These are phyloP conservation scores for Scheffersomyces quercinus DNA, from an alignment of 1,139 yeast species.

Conservation along the genomic window DNA sequence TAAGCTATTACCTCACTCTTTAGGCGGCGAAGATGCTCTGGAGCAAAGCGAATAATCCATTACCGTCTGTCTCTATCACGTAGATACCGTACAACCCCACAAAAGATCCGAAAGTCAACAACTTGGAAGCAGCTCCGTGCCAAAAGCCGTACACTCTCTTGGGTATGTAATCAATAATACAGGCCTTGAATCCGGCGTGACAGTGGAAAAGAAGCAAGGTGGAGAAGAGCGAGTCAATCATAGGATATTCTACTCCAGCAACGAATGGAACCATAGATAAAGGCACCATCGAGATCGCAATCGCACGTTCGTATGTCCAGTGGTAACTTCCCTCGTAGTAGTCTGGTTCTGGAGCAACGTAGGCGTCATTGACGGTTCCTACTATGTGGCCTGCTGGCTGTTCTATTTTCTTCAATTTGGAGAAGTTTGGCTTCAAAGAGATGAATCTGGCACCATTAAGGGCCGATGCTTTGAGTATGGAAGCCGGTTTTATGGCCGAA, in stretches of 20 bases:
- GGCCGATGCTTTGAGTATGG: background rate
- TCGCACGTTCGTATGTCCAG: conserved; percentile 80
- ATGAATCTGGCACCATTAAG: conserved; percentile 3
- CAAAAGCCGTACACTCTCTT: conserved; percentile 75
- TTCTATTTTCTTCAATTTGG: conserved; percentile 48
- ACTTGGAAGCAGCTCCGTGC: conserved; percentile 62
- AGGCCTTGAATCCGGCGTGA: conserved; percentile 79
- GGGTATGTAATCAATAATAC: conserved; percentile 90
- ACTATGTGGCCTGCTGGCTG: conserved; percentile 71
- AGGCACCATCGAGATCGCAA: conserved; percentile 74
- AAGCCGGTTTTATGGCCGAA: background rate
- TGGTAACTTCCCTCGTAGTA: conserved; percentile 80
- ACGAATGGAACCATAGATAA: conserved; percentile 71
- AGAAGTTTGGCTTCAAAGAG: conserved; percentile 47
- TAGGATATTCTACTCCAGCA: conserved; percentile 63
- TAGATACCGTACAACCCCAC: conserved; percentile 79
- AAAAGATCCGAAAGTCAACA: conserved; percentile 70
- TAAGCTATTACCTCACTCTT: no score
- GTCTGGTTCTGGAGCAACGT: conserved; percentile 59
- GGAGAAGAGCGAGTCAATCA: conserved; percentile 69
- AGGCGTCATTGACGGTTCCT: conserved; percentile 83
- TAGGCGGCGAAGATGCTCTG: conserved; percentile 41
- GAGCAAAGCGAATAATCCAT: conserved; percentile 56
- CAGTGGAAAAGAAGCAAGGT: conserved; percentile 68
- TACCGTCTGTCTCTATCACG: conserved; percentile 70